Conservation (phyloP, 192 early-diverging fungal genomes). For the Umbelopsis sp. region DNA sequence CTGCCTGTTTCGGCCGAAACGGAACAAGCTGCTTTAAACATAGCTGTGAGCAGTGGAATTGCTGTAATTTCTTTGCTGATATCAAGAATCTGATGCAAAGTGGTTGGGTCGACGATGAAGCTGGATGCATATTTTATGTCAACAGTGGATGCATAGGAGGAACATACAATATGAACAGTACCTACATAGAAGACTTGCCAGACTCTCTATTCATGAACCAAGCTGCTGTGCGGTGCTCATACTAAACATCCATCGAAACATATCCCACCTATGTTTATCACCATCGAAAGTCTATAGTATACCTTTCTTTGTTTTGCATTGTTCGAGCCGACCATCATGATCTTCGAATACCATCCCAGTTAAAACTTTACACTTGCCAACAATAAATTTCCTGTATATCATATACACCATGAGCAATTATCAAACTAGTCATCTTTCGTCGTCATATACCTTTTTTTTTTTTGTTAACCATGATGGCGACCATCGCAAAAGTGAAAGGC, state of each 20-base stretch:
- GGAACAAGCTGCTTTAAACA: background rate
- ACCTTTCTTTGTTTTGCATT: too few relatives aligned
- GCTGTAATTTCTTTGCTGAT: conserved; percentile 12
- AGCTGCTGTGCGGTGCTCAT: background rate
- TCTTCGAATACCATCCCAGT: too few relatives aligned
- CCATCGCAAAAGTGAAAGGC: too few relatives aligned
- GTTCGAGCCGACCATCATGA: too few relatives aligned
- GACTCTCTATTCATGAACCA: background rate
- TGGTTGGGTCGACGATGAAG: conserved; percentile 5
- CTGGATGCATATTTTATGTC: conserved; percentile 9
- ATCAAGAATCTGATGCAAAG: conserved; percentile 9
- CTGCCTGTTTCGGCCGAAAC: background rate
- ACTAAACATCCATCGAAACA: background rate
- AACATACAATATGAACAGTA: conserved; percentile 12
- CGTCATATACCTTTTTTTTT: too few relatives aligned
- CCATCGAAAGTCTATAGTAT: too few relatives aligned
- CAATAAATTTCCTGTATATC: too few relatives aligned
- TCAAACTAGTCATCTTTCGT: too few relatives aligned
- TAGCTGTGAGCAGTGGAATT: conserved; percentile 5
- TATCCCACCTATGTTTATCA: too few relatives aligned
- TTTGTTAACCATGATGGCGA: too few relatives aligned
- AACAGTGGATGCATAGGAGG: conserved; percentile 1
- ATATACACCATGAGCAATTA: too few relatives aligned
- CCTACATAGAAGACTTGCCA: background rate
- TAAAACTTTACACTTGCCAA: too few relatives aligned